Evolutionary conservation across 805 yeast species (phyloP).

Genomic region (Starmerella sp.): DNA sequence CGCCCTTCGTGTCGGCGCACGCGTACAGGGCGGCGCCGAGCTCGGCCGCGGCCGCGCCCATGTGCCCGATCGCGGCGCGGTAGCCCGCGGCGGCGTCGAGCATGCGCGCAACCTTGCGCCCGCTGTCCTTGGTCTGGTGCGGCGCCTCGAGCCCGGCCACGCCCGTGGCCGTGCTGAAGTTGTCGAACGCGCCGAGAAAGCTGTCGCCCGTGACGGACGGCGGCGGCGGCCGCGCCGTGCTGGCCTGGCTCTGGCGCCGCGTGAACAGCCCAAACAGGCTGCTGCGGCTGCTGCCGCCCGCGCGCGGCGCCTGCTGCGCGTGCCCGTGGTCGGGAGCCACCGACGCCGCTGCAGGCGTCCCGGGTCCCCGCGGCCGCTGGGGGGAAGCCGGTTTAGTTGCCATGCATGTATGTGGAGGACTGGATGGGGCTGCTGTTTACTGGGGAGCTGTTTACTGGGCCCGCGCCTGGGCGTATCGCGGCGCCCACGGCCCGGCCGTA

Average conservation of each 20-base stretch:
- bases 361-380: conserved; percentile 15
- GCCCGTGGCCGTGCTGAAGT: conserved; percentile 11
- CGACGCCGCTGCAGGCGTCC: conserved; percentile 1
- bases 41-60: conserved; percentile 53
- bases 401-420: conserved; percentile 4
- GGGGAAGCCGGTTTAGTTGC: conserved; percentile 10
- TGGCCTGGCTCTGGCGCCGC: conserved; percentile 14
- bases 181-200: conserved; percentile 17
- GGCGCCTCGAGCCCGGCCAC: conserved; percentile 14
- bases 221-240: conserved; percentile 8
- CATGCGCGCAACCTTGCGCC: conserved; percentile 32
- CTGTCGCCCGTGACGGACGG: conserved; percentile 13
- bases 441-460: not conserved
- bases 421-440: not conserved
- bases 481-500: no score
- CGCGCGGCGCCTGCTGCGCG: not conserved
- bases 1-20: conserved; percentile 50
- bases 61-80: conserved; percentile 36
- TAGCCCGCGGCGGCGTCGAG: conserved; percentile 39
- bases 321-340: conserved; percentile 8
- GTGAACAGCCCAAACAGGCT: conserved; percentile 20
- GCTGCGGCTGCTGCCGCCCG: conserved; percentile 12
- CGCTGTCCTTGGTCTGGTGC: conserved; percentile 13
- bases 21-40: conserved; percentile 62
- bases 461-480: not conserved